These are phyloP conservation scores for Ogataea chonburiensis DNA, from an alignment of 805 yeast genomes.

Conservation along the genomic window DNA sequence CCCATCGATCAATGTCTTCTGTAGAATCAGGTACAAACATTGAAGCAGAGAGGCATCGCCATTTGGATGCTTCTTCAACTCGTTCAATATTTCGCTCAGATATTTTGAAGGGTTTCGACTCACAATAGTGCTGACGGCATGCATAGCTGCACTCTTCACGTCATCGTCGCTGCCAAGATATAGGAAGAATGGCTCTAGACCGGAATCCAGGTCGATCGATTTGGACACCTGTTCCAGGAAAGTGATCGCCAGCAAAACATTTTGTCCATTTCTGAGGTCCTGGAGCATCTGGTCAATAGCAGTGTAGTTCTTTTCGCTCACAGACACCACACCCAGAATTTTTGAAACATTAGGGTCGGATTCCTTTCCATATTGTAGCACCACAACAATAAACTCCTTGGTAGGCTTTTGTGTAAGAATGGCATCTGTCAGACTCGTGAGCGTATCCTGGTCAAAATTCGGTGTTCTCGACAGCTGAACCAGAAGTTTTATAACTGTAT, in stretches of 20 bases:
- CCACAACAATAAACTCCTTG: conserved; percentile 14
- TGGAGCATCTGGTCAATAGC: conserved; percentile 22
- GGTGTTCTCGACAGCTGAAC: conserved; percentile 18
- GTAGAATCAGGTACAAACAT: conserved; percentile 13
- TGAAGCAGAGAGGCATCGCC: conserved; percentile 9
- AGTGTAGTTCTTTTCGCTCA: conserved; percentile 34
- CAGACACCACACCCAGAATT: conserved; percentile 35
- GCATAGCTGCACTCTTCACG: conserved; percentile 47
- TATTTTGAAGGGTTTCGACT: conserved; percentile 39
- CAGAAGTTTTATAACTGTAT: conserved; percentile 14
- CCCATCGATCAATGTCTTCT: conserved; percentile 2
- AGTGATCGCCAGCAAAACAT: conserved; percentile 34
- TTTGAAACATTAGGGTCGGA: conserved; percentile 29
- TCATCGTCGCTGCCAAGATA: conserved; percentile 34
- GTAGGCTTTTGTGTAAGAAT: conserved; percentile 15
- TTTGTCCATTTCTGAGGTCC: conserved; percentile 21
- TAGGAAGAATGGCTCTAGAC: conserved; percentile 37
- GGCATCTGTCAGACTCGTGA: conserved; percentile 20
- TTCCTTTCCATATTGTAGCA: conserved; percentile 20
- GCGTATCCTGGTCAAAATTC: conserved; percentile 20
- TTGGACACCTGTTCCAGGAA: conserved; percentile 53
- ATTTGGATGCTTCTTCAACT: conserved; percentile 11
- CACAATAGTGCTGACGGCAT: conserved; percentile 51
- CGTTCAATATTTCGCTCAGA: conserved; percentile 38
- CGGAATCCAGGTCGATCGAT: conserved; percentile 32